Conservation (phyloP, 352 stramenopile genomes). For the Phytophthora colocasiae region DNA sequence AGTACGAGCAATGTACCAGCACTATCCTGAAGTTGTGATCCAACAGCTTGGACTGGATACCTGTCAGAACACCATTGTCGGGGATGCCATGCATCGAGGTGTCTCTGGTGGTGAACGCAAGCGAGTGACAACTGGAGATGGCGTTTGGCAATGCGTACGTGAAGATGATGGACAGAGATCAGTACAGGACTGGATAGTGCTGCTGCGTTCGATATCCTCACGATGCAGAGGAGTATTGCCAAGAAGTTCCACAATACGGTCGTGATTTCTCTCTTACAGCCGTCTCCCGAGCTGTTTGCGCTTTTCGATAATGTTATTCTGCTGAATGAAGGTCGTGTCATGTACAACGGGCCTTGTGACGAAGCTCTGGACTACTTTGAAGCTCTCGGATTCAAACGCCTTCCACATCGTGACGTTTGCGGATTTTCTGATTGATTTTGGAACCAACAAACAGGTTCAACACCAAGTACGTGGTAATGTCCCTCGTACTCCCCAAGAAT, state of each 20-base stretch:
- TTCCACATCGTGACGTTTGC: constrained; percentile 47
- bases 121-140: constrained; percentile 82
- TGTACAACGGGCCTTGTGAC: constrained; percentile 21
- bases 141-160: constrained; percentile 51
- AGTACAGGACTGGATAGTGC: constrained; percentile 28
- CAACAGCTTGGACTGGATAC: constrained; percentile 24
- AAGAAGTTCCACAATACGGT: constrained; percentile 33
- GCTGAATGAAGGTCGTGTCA: constrained; percentile 17
- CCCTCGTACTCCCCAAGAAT: constrained; percentile 18
- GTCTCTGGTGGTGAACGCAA: constrained; percentile 74
- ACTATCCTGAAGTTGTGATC: constrained; percentile 16
- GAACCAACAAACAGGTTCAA: constrained; percentile 45
- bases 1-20: constrained; percentile 17
- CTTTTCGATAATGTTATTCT: constrained; percentile 32
- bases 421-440: constrained; percentile 61
- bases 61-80: constrained; percentile 27
- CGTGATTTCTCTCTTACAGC: constrained; percentile 30
- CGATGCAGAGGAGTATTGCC: constrained; percentile 26
- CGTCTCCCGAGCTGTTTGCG: constrained; percentile 27
- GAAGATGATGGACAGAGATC: constrained; percentile 35
- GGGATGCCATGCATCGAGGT: constrained; percentile 49
- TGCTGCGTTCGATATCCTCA: constrained; percentile 26
- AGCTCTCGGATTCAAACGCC: constrained; percentile 24
- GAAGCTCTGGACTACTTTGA: constrained; percentile 18
- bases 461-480: constrained; percentile 27